Evolutionary conservation across 108 stramenopile genomes (phyloP).

Genomic region (Nannochloropsis salina): DNA sequence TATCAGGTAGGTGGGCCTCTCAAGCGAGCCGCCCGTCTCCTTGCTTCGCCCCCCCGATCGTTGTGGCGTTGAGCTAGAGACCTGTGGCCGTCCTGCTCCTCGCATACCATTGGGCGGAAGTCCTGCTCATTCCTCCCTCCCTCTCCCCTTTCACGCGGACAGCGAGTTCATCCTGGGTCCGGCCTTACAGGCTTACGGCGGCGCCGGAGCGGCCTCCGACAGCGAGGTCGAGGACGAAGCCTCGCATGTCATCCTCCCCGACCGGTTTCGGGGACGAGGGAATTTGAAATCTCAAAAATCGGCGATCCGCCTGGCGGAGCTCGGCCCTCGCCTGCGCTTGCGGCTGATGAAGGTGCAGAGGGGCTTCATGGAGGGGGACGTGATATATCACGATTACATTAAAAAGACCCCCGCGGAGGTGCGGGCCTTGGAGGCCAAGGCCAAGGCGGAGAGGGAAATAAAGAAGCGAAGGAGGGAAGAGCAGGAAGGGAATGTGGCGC

Average conservation of each 20-base stretch:
- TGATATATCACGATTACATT: constrained; percentile 90
- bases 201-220: constrained; percentile 45
- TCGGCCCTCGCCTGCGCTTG: constrained; percentile 85
- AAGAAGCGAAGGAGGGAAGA: constrained; percentile 48
- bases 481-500: constrained; percentile 55
- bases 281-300: constrained; percentile 72
- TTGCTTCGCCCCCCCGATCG: background rate
- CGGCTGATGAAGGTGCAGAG: constrained; percentile 89
- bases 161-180: constrained; percentile 72
- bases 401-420: constrained; percentile 48
- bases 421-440: constrained; percentile 26
- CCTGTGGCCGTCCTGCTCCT: too few relatives aligned
- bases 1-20: background rate
- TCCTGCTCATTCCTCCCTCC: background rate
- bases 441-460: constrained; percentile 33
- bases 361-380: constrained; percentile 83
- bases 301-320: constrained; percentile 87
- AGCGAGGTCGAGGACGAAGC: constrained; percentile 55
- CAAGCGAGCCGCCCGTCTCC: background rate
- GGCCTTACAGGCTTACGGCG: constrained; percentile 23
- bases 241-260: constrained; percentile 58
- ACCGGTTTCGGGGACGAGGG: constrained; percentile 69
- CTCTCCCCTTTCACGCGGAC: background rate
- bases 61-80: too few relatives aligned
- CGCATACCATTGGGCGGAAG: background rate